phyloP scores from a whole-genome alignment of 139 green algal genomes.

The Picochlorum sp. region DNA sequence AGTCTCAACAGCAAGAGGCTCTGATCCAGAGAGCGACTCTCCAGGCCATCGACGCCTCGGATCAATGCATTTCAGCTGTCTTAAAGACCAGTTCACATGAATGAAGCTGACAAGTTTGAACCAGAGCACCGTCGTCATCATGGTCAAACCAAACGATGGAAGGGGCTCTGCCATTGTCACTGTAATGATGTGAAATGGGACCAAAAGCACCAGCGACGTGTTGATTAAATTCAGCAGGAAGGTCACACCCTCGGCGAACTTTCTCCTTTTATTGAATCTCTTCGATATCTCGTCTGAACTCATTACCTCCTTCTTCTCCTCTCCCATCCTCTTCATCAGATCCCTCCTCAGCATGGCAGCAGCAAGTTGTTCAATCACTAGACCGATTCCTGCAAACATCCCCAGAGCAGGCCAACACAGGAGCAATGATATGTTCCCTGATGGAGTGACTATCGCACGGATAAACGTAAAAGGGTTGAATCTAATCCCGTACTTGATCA shows the following conservation, averaged over 20 bases:
- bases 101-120: constrained; percentile 76
- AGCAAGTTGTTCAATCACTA: constrained; percentile 30
- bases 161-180: constrained; percentile 35
- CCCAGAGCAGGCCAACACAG: constrained; percentile 42
- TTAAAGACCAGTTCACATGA: constrained; percentile 64
- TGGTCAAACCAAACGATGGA: constrained; percentile 46
- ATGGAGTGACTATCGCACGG: constrained; percentile 15
- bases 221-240: constrained; percentile 36
- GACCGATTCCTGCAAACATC: constrained; percentile 4
- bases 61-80: constrained; percentile 24
- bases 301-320: constrained; percentile 4
- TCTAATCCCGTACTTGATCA: constrained; percentile 58
- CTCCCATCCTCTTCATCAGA: constrained; percentile 4
- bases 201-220: constrained; percentile 29
- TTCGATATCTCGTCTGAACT: background rate
- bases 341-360: constrained; percentile 9
- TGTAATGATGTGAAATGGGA: constrained; percentile 44
- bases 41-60: constrained; percentile 38
- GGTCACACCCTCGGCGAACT: constrained; percentile 35
- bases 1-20: constrained; percentile 4
- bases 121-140: constrained; percentile 43
- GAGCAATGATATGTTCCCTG: constrained; percentile 27
- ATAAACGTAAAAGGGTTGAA: constrained; percentile 58
- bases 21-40: constrained; percentile 35
- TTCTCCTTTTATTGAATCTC: background rate